Percentiles rank a stretch among this genome's conserved stretches.
Conservation (phyloP, 805 yeast species). For the Kazachstania africana region DNA sequence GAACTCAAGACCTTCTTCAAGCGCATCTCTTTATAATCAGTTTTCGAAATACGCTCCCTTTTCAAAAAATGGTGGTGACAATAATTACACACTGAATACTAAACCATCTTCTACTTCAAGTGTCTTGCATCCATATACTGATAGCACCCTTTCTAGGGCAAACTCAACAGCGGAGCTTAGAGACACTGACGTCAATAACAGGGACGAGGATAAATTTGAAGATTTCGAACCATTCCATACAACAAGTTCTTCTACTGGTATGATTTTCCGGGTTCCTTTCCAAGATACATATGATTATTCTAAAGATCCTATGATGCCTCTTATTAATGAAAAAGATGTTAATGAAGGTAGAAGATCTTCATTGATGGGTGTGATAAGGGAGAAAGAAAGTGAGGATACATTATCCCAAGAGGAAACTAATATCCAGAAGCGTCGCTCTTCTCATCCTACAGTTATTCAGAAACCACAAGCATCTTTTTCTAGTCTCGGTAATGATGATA, state of each 20-base stretch:
- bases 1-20: slow-evolving; percentile 2
- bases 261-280: slow-evolving; percentile 55
- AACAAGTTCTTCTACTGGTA: slow-evolving; percentile 25
- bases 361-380: slow-evolving; percentile 7
- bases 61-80: slow-evolving; percentile 1
- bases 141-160: not conserved
- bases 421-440: slow-evolving; percentile 4
- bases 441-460: slow-evolving; percentile 6
- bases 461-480: not conserved
- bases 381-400: not conserved
- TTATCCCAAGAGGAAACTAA: not conserved
- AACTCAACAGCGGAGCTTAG: not conserved
- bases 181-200: not conserved
- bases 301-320: not conserved
- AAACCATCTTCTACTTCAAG: not conserved
- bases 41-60: slow-evolving; percentile 5
- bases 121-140: not conserved
- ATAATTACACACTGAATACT: not conserved
- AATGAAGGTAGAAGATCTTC: slow-evolving; percentile 14
- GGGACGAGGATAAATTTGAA: slow-evolving; percentile 8
- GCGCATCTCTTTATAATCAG: no score
- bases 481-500: no score
- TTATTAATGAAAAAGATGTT: not conserved
- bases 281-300: slow-evolving; percentile 31
- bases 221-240: slow-evolving; percentile 2